Conservation (phyloP, 306 rosid species). For the Cucurbita maxima region DNA sequence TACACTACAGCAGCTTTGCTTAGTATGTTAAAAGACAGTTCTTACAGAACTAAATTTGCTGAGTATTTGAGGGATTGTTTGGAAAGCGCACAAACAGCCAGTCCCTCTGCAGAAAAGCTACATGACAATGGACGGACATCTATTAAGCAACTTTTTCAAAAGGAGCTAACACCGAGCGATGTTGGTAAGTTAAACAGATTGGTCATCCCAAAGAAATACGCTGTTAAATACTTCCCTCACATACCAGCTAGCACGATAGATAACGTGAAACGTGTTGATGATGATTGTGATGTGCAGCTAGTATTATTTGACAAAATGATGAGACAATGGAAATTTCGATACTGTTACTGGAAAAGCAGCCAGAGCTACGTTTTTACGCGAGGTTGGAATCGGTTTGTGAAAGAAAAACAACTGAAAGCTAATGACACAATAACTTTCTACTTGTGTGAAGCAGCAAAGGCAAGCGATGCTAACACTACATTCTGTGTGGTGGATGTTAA, state of each 20-base stretch:
- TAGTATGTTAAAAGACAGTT: conserved; percentile 63
- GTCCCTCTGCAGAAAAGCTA: conserved; percentile 6
- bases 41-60: conserved; percentile 41
- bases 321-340: conserved; percentile 35
- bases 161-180: conserved; percentile 80
- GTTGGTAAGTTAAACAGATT: conserved; percentile 81
- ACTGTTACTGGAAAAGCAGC: conserved; percentile 44
- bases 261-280: not conserved
- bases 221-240: conserved; percentile 52
- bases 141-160: conserved; percentile 54
- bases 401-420: conserved; percentile 28
- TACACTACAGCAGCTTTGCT: conserved; percentile 31
- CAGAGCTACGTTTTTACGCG: conserved; percentile 39
- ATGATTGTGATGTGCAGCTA: conserved; percentile 20
- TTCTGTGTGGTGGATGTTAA: conserved; percentile 30
- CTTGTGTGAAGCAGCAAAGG: conserved; percentile 15
- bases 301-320: conserved; percentile 23
- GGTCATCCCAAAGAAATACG: conserved; percentile 68
- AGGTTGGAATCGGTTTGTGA: conserved; percentile 45
- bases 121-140: conserved; percentile 14
- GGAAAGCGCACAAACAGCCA: not conserved
- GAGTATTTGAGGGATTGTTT: conserved; percentile 22
- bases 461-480: not conserved
- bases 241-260: not conserved
- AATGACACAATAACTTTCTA: conserved; percentile 31